Evolutionary conservation across 1,284 basidiomycete species (phyloP).

Genomic region (Rhodotorula sp.): DNA sequence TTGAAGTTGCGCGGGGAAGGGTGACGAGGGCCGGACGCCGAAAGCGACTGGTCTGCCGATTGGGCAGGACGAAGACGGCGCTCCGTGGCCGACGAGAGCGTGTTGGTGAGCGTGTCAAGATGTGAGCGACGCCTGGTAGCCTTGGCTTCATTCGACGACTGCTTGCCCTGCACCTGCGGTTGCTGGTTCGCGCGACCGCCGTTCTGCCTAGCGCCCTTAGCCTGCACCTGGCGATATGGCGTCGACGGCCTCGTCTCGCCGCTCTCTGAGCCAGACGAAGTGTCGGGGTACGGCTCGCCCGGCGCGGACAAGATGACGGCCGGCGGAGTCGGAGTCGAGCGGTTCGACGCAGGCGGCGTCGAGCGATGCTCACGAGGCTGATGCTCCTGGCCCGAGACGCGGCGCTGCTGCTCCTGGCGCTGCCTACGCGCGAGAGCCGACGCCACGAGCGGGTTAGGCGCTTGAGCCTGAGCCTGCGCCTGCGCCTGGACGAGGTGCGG

Average conservation of each 20-base stretch:
- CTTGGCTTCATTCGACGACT: conserved; percentile 4
- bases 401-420: conserved; percentile 10
- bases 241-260: conserved; percentile 27
- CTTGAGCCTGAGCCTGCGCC: conserved; percentile 1
- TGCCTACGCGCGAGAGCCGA: conserved; percentile 29
- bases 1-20: background rate
- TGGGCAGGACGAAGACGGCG: conserved; percentile 1
- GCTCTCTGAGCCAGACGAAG: conserved; percentile 25
- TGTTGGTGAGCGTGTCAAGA: conserved; percentile 17
- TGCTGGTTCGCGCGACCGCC: no score
- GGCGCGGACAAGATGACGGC: conserved; percentile 37
- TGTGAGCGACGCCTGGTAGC: conserved; percentile 7
- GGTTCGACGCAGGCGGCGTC: conserved; percentile 8
- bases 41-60: background rate
- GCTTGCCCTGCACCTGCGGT: background rate
- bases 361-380: conserved; percentile 3
- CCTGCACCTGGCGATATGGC: conserved; percentile 1
- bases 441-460: conserved; percentile 30
- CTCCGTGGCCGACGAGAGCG: conserved; percentile 2
- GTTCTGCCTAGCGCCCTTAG: no score
- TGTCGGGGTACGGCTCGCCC: conserved; percentile 36
- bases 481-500: background rate
- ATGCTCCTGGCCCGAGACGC: background rate
- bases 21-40: background rate
- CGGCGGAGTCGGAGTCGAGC: conserved; percentile 23